Base-by-base conservation (phyloP, 2,329 filamentous ascomycete species). In the Sclerotinia sclerotiorum region DNA sequence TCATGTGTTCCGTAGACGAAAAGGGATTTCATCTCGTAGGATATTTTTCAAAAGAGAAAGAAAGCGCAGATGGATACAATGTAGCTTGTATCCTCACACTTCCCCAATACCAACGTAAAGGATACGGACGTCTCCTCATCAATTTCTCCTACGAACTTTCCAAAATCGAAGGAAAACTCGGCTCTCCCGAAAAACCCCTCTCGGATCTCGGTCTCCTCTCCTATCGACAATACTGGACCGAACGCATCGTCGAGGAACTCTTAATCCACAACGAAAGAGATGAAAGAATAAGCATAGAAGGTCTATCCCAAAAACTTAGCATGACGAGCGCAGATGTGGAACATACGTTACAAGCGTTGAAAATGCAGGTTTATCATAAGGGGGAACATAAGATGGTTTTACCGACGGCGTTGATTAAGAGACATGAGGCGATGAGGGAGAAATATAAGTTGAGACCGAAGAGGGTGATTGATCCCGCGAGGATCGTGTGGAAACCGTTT, bases 21-120 rank as follows among this genome's bases (percentile, higher is more conserved):
- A 90, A 93, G 74, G 95, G 95, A 19, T 95, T 91, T 75, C 95
- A 98, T 77, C 86, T 99, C 62, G 92, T 99, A n/a, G 95, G 95
- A n/a, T 99, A 97, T 78, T 99, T 99, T 79, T 97, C 92, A 68
- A 99, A 99, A 78, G 95, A 99, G 79, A 99, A 99, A 74, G 95
- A 99, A 79, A 94, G 91, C 51, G 93, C 93, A 0, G 96, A 99
- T 75, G 93, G 92, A 42, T 99, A 98, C 85, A 99, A 99, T 77
- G 90, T 99, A 44, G 96, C 95, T 5, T 99, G 96, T 85, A 99
- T 99, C 78, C 83, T 99, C 69, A 99, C 95, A 0, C 84, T 99
- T 4, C 95, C 95, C 0, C 96, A 99, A 78, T 98, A 96, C 75
- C 95, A 99, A 79, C 88, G 95, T 32, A 95, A 96, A 77, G 95